Base-by-base conservation (phyloP, 495 filamentous ascomycete genomes). In the Talaromyces proteolyticus region DNA sequence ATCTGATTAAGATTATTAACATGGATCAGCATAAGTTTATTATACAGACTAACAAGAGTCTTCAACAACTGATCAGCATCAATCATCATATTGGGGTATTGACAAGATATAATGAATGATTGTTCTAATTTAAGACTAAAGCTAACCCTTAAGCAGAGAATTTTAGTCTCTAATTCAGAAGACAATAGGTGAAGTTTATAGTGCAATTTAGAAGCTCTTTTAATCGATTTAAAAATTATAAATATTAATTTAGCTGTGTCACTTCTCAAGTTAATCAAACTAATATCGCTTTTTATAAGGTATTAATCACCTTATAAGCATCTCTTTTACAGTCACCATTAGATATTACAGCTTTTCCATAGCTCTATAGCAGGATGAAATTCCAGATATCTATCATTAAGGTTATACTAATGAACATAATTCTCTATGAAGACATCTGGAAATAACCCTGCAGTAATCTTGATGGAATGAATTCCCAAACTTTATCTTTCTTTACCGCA, bases 381-480 rank as follows among this genome's bases (percentile, higher is more conserved):
- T 48, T 86, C 77, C 4, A 86, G 47, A 3, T 50, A 43, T 0
- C 54, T 55, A 0, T 58, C 70, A 6, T 57, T 42, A 1, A 79
- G 1, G 41, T 84, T 62, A 16, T 83, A 63, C 82, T 82, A 87
- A 51, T 87, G 81, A 0, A 70, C 60, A 53, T 64, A 78, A n/a
- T 74, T 53, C 4, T 73, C 48, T 5, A 76, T 50, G 23, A 86
- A 74, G 0, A 59, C 47, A 0, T 19, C 42, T 6, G 84, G 79
- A 16, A 86, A 63, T 23, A 62, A 62, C 1, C 53, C 57, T 1
- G n/a, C 6, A 85, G 57, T 18, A 69, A 17, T 11, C 60, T 25
- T 5, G 44, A 29, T 0, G 81, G 75, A 12, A 85, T 47, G 1
- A 79, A 58, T 53, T 84, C 75, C 8, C 58, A 72, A 0, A 38